phyloP scores from a whole-genome alignment of 2,329 filamentous ascomycete species.

The Calonectria leucothoes region DNA sequence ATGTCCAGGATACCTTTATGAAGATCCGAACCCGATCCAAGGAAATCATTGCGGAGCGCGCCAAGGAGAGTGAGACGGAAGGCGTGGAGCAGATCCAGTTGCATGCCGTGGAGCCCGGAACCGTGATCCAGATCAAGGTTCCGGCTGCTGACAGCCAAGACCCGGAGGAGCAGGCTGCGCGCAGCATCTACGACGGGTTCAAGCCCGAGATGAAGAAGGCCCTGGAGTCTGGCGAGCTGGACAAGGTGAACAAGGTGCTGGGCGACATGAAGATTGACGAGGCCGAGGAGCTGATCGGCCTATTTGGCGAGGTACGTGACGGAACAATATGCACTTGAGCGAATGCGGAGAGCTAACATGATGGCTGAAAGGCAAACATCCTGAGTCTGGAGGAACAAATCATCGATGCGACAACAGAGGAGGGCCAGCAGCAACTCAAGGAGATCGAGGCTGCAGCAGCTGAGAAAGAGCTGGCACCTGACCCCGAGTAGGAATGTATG shows the following conservation, averaged over 20 bases:
- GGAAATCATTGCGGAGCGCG: conserved; percentile 73
- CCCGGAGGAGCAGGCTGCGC: conserved; percentile 70
- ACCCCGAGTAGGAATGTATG: conserved; percentile 52
- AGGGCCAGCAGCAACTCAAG: conserved; percentile 82
- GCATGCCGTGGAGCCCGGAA: conserved; percentile 93
- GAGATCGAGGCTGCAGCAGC: conserved; percentile 69
- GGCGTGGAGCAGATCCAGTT: conserved; percentile 97
- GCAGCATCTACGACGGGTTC: conserved; percentile 87
- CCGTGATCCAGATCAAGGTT: conserved; percentile 88
- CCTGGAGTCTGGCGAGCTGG: conserved; percentile 87
- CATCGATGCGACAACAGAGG: conserved; percentile 92
- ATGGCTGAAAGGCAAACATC: conserved; percentile 74
- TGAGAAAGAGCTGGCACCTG: conserved; percentile 43
- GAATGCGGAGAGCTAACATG: conserved; percentile 32
- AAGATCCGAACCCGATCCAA: conserved; percentile 82
- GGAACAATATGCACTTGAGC: background rate
- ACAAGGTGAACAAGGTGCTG: conserved; percentile 69
- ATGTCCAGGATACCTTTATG: conserved; percentile 88
- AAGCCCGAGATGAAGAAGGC: conserved; percentile 83
- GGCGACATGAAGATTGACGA: conserved; percentile 91
- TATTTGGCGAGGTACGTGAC: conserved; percentile 74
- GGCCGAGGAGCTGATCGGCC: conserved; percentile 85
- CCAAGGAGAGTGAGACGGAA: conserved; percentile 64
- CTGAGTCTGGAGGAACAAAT: conserved; percentile 92
- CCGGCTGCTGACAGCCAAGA: conserved; percentile 77